These are phyloP conservation scores for Mortierella sp. DNA, from an alignment of 371 early-diverging fungal species.

Conservation along the genomic window DNA sequence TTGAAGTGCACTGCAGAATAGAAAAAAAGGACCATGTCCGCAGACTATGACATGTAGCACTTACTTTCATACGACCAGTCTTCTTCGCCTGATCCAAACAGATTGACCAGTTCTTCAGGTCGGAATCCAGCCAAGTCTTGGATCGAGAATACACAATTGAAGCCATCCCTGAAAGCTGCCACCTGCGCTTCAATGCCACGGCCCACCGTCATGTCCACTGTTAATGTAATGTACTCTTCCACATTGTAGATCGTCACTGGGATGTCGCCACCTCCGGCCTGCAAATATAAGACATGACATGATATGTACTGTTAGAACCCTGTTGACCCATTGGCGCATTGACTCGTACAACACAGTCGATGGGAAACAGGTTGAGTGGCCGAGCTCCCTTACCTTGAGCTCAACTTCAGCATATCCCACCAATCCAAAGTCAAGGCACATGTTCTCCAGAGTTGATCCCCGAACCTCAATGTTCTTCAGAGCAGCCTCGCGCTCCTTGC, in stretches of 20 bases:
- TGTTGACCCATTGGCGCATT: too few species aligned
- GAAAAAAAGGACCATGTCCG: too few species aligned
- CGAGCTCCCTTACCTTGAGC: slow-evolving; percentile 58
- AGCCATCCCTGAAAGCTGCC: slow-evolving; percentile 83
- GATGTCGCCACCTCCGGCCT: slow-evolving; percentile 68
- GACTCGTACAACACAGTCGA: too few species aligned
- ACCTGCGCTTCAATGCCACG: slow-evolving; percentile 81
- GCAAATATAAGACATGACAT: background rate
- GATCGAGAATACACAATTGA: slow-evolving; percentile 80
- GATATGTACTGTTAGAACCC: background rate
- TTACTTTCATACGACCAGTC: slow-evolving; percentile 84
- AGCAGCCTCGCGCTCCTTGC: slow-evolving; percentile 49
- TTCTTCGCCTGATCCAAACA: slow-evolving; percentile 77
- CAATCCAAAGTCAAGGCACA: slow-evolving; percentile 87
- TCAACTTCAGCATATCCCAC: slow-evolving; percentile 78
- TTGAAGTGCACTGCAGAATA: too few species aligned
- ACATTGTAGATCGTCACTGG: slow-evolving; percentile 81
- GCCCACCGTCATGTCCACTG: slow-evolving; percentile 75
- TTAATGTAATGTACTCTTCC: slow-evolving; percentile 72
- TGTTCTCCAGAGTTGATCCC: slow-evolving; percentile 66
- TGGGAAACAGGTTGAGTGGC: too few species aligned
- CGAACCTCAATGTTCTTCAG: slow-evolving; percentile 61
- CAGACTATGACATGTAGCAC: too few species aligned
- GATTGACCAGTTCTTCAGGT: slow-evolving; percentile 73
- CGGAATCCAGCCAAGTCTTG: slow-evolving; percentile 75